Conservation (phyloP, 768 basidiomycete species). For the Suillus subaureus region DNA sequence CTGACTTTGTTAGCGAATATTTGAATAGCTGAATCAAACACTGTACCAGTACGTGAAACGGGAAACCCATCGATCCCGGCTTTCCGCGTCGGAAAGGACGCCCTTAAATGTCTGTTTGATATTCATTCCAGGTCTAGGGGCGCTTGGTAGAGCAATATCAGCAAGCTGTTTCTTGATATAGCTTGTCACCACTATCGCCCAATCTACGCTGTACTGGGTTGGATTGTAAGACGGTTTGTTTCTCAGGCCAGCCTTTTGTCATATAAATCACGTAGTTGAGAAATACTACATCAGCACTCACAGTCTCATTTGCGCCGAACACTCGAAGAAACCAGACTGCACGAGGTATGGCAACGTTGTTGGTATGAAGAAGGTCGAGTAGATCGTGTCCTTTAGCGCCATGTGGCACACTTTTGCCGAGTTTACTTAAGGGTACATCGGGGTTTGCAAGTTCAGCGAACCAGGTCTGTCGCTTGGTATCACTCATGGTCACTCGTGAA, state of each 20-base stretch:
- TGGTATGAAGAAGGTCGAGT: slow-evolving; percentile 73
- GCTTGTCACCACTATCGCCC: slow-evolving; percentile 79
- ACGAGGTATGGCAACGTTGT: slow-evolving; percentile 76
- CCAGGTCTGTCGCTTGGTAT: slow-evolving; percentile 80
- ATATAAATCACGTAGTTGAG: slow-evolving; percentile 6
- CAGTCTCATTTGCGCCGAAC: slow-evolving; percentile 86
- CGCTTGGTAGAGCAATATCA: slow-evolving; percentile 79
- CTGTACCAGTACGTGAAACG: slow-evolving; percentile 76
- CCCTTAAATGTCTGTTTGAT: slow-evolving; percentile 87
- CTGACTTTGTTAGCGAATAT: slow-evolving; percentile 37
- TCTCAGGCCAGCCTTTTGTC: slow-evolving; percentile 63
- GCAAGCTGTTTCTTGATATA: slow-evolving; percentile 83
- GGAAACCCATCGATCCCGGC: slow-evolving; percentile 75
- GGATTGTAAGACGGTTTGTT: slow-evolving; percentile 83
- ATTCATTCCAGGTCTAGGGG: slow-evolving; percentile 73
- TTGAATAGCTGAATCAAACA: background rate
- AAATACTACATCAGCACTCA: slow-evolving; percentile 31
- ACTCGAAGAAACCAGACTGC: slow-evolving; percentile 90
- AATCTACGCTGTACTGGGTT: slow-evolving; percentile 81
- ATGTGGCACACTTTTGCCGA: slow-evolving; percentile 86
- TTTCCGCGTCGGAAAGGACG: slow-evolving; percentile 69
- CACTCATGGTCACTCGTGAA: slow-evolving; percentile 79
- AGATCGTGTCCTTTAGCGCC: slow-evolving; percentile 85
- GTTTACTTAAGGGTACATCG: slow-evolving; percentile 75
- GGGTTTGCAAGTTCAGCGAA: slow-evolving; percentile 82